These are phyloP conservation scores for Fraxinus sp. DNA, from an alignment of 305 asterid species.

Conservation along the genomic window DNA sequence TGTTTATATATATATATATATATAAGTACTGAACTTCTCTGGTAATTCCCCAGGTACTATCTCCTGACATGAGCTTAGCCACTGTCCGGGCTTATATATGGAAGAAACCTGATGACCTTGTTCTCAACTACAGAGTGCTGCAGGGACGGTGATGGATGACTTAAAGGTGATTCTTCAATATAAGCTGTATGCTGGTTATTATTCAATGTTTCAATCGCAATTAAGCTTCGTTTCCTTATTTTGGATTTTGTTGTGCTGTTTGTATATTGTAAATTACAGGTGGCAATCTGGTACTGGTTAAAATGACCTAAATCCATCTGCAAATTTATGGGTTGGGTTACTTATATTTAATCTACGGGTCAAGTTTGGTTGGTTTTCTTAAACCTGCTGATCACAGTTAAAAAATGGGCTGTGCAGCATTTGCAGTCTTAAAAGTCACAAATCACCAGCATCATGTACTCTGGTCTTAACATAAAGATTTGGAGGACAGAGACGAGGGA, in stretches of 20 bases:
- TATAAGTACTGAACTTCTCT: constrained; percentile 4
- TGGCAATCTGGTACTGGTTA: not conserved
- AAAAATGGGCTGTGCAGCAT: not conserved
- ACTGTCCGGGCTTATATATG: constrained; percentile 85
- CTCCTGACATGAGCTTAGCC: constrained; percentile 92
- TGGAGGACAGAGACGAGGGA: not conserved
- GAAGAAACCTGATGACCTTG: constrained; percentile 89
- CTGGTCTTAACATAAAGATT: not conserved
- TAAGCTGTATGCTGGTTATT: constrained; percentile 7
- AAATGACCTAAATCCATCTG: not conserved
- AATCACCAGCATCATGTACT: not conserved
- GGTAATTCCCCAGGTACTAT: constrained; percentile 54
- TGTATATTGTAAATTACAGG: not conserved
- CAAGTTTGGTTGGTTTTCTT: not conserved
- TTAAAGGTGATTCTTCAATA: constrained; percentile 26
- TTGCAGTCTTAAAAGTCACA: not conserved
- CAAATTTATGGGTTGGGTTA: not conserved
- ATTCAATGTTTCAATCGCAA: not conserved
- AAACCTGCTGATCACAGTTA: not conserved
- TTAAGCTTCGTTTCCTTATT: not conserved
- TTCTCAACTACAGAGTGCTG: constrained; percentile 70
- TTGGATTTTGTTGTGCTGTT: not conserved
- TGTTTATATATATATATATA: constrained; percentile 3
- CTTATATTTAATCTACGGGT: not conserved
- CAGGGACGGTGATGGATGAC: constrained; percentile 54